phyloP scores from a whole-genome alignment of 192 early-diverging fungal species.

The Coemansia sp. region DNA sequence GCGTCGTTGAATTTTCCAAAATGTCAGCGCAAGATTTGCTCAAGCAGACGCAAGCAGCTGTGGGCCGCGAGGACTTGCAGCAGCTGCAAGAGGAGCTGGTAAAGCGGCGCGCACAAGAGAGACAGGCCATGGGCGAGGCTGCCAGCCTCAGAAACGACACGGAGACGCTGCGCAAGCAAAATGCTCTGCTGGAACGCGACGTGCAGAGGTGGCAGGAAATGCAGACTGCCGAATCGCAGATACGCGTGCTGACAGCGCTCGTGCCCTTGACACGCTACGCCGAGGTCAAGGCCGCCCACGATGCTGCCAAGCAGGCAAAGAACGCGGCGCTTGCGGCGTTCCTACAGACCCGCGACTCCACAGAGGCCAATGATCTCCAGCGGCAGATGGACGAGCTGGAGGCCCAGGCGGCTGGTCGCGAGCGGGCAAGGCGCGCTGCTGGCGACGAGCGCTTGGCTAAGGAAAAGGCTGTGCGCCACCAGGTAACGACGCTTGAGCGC shows the following conservation, averaged over 20 bases:
- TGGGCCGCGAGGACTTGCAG: slow-evolving; percentile 67
- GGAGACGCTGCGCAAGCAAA: slow-evolving; percentile 66
- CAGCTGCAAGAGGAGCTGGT: slow-evolving; percentile 70
- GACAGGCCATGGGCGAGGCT: slow-evolving; percentile 46
- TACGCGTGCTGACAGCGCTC: slow-evolving; percentile 62
- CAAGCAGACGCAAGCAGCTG: slow-evolving; percentile 80
- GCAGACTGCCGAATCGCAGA: slow-evolving; percentile 62
- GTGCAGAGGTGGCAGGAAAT: slow-evolving; percentile 74
- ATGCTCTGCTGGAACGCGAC: slow-evolving; percentile 73
- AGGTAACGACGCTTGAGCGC: slow-evolving; percentile 13
- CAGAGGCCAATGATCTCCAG: slow-evolving; percentile 18
- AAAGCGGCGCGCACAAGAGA: slow-evolving; percentile 58
- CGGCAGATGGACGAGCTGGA: slow-evolving; percentile 47
- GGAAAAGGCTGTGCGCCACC: slow-evolving; percentile 24
- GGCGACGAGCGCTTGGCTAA: slow-evolving; percentile 12
- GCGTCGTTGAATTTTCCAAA: slow-evolving; percentile 89
- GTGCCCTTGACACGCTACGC: slow-evolving; percentile 67
- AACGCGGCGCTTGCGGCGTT: slow-evolving; percentile 42
- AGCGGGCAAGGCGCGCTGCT: slow-evolving; percentile 16
- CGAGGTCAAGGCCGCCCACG: slow-evolving; percentile 58
- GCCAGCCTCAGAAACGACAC: slow-evolving; percentile 59
- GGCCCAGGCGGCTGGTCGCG: slow-evolving; percentile 15
- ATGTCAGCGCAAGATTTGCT: slow-evolving; percentile 78
- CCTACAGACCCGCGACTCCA: slow-evolving; percentile 25
- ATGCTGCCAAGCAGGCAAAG: slow-evolving; percentile 52